Evolutionary conservation across 2,329 filamentous ascomycete species (phyloP).

Genomic region (Verticillium alfalfae): DNA sequence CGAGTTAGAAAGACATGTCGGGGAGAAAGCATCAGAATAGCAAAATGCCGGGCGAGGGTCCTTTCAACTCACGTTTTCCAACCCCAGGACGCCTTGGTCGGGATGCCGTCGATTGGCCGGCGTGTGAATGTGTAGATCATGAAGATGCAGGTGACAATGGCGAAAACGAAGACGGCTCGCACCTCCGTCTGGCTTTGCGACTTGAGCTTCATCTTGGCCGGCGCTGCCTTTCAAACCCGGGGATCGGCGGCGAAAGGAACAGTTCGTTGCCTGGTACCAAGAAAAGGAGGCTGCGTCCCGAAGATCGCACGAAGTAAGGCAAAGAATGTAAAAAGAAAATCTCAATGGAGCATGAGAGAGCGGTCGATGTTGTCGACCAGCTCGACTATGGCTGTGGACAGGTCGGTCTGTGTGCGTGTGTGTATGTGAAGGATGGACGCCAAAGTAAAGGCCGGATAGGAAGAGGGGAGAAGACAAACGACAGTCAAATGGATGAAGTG

Average conservation of each 20-base stretch:
- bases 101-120: neutral
- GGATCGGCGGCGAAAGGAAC: neutral
- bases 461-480: neutral
- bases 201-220: neutral
- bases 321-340: neutral
- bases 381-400: neutral
- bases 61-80: slow-evolving; percentile 2
- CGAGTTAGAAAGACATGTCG: neutral
- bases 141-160: neutral
- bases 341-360: neutral
- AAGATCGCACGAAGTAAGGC: neutral
- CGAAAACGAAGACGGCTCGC: slow-evolving; percentile 4
- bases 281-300: neutral
- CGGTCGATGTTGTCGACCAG: neutral
- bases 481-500: neutral
- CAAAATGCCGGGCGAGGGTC: neutral
- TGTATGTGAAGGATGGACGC: neutral
- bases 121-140: neutral
- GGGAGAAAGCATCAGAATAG: neutral
- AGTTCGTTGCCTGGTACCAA: neutral
- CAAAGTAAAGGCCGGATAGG: neutral
- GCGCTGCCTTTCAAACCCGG: neutral
- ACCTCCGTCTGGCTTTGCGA: neutral
- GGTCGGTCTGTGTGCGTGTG: neutral
- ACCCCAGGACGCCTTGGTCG: slow-evolving; percentile 3